phyloP scores from a whole-genome alignment of 208 protist species.

The Crithidia acanthocephali region DNA sequence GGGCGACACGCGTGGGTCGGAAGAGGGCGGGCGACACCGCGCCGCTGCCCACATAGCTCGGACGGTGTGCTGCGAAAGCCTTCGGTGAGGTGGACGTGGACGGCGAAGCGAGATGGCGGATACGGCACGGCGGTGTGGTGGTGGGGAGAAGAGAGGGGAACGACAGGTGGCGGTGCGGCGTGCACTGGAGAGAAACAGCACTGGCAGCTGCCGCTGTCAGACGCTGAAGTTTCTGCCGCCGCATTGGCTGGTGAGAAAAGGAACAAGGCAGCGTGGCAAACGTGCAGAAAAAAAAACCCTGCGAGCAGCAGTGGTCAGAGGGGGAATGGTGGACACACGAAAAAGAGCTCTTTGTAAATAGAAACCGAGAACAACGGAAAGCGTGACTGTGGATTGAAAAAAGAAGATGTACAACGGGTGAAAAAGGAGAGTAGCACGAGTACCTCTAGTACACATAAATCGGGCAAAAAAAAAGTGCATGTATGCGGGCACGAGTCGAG shows the following conservation, averaged over 20 bases:
- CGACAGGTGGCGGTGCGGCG: not conserved
- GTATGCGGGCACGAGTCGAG: too few relatives aligned
- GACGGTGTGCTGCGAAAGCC: not conserved
- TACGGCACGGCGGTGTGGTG: not conserved
- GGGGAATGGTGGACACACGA: too few relatives aligned
- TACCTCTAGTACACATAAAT: too few relatives aligned
- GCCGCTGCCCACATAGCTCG: constrained; percentile 10
- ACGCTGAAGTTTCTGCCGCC: not conserved
- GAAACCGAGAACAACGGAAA: too few relatives aligned
- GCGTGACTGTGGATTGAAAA: too few relatives aligned
- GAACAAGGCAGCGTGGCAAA: not conserved
- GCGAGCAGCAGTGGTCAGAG: too few relatives aligned
- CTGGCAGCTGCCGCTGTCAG: constrained; percentile 1
- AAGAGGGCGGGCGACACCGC: constrained; percentile 37
- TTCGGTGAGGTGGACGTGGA: not conserved
- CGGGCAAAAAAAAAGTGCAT: too few relatives aligned
- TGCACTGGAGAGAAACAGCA: too few relatives aligned
- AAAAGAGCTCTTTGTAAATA: too few relatives aligned
- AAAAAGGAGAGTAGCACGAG: too few relatives aligned
- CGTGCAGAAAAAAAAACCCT: not conserved
- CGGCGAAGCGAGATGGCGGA: not conserved
- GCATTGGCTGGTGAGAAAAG: not conserved
- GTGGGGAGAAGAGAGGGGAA: not conserved
- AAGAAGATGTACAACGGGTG: too few relatives aligned
- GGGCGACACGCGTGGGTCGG: constrained; percentile 36